phyloP scores from a whole-genome alignment of 176 grass and related monocot species.

The Oryza rufipogon region DNA sequence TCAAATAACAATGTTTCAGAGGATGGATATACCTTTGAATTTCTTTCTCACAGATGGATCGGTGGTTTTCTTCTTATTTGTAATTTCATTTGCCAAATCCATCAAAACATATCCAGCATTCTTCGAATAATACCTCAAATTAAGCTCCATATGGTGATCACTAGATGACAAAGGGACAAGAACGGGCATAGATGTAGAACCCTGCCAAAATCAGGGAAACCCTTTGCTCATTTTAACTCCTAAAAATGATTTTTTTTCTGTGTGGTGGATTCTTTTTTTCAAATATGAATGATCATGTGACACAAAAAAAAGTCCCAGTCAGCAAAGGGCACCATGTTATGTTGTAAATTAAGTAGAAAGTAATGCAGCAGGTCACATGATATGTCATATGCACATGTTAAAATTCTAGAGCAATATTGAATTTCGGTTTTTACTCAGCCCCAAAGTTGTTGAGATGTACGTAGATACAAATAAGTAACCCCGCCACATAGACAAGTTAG shows the following conservation, averaged over 20 bases:
- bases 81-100: constrained; percentile 69
- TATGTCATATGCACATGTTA: background rate
- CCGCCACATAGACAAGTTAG: background rate
- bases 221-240: background rate
- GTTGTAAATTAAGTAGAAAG: constrained; percentile 20
- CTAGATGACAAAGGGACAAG: constrained; percentile 65
- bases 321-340: background rate
- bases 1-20: constrained; percentile 4
- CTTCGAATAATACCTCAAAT: constrained; percentile 62
- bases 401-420: constrained; percentile 12
- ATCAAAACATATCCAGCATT: constrained; percentile 66
- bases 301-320: background rate
- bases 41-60: constrained; percentile 45
- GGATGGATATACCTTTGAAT: constrained; percentile 58
- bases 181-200: constrained; percentile 48
- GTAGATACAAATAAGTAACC: constrained; percentile 10
- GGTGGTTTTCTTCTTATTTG: constrained; percentile 42
- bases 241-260: constrained; percentile 13
- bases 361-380: background rate
- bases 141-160: constrained; percentile 63
- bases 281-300: constrained; percentile 16
- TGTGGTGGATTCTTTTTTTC: background rate
- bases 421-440: background rate
- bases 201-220: constrained; percentile 55
- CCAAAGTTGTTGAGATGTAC: constrained; percentile 6